Conservation (phyloP, 768 basidiomycete species). For the Pisolithus sp. region DNA sequence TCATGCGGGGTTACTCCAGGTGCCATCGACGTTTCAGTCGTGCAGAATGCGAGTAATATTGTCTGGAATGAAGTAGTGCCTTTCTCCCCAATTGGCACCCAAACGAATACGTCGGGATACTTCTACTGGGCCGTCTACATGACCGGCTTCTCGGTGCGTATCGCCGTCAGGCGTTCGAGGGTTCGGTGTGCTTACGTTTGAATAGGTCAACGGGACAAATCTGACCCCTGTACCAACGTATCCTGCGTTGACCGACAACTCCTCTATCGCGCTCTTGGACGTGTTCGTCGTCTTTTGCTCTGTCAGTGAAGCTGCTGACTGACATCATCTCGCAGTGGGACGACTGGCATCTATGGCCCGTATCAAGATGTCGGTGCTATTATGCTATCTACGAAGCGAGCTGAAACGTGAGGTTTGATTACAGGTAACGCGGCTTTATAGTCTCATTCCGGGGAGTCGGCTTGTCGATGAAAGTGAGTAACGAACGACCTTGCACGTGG, state of each 20-base stretch:
- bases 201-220: constrained; percentile 50
- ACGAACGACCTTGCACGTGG: not conserved
- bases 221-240: constrained; percentile 60
- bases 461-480: constrained; percentile 54
- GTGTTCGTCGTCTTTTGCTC: constrained; percentile 41
- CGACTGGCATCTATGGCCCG: constrained; percentile 69
- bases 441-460: constrained; percentile 55
- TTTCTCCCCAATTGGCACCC: constrained; percentile 57
- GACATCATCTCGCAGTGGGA: constrained; percentile 42
- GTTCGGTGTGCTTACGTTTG: not conserved
- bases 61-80: constrained; percentile 72
- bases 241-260: constrained; percentile 44
- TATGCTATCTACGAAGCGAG: not conserved
- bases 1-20: constrained; percentile 36
- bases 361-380: constrained; percentile 58
- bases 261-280: constrained; percentile 66
- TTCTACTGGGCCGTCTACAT: constrained; percentile 71
- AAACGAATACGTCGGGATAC: constrained; percentile 60
- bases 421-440: constrained; percentile 63
- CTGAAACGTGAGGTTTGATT: constrained; percentile 4
- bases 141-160: constrained; percentile 43
- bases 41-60: constrained; percentile 52
- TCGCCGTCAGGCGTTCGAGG: not conserved
- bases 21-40: constrained; percentile 68
- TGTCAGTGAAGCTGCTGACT: not conserved